Evolutionary conservation across 352 stramenopile genomes (phyloP).

Genomic region (Globisporangium radiosum): DNA sequence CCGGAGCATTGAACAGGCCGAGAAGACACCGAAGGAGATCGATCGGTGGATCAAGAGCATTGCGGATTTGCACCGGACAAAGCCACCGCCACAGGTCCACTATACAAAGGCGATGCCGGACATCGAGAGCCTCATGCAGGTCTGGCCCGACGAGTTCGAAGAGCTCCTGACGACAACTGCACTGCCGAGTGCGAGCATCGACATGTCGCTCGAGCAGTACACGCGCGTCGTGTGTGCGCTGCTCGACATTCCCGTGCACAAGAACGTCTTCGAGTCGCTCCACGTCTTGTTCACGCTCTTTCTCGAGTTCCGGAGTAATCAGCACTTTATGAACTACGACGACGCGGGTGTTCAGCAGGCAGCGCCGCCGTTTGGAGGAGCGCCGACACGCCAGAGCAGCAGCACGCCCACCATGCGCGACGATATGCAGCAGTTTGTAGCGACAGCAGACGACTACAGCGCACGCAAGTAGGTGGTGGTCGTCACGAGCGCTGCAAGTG

Average conservation of each 20-base stretch:
- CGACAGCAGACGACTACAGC: conserved; percentile 19
- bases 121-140: conserved; percentile 93
- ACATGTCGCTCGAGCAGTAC: conserved; percentile 93
- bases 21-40: conserved; percentile 91
- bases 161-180: conserved; percentile 67
- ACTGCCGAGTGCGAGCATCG: conserved; percentile 77
- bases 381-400: conserved; percentile 3
- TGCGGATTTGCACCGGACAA: conserved; percentile 90
- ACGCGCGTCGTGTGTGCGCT: conserved; percentile 89
- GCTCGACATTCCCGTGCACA: conserved; percentile 93
- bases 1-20: conserved; percentile 91
- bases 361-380: too few relatives aligned
- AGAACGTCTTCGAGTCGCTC: conserved; percentile 92
- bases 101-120: conserved; percentile 93
- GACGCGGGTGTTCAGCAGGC: conserved; percentile 15
- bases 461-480: conserved; percentile 26
- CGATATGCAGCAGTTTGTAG: conserved; percentile 9
- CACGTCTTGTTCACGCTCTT: conserved; percentile 95
- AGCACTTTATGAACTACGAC: conserved; percentile 90
- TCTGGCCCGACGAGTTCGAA: conserved; percentile 85
- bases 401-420: background rate
- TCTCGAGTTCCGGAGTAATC: conserved; percentile 89
- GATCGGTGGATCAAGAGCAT: conserved; percentile 95
- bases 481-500: background rate
- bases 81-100: conserved; percentile 89